Evolutionary conservation across 2,329 filamentous ascomycete species (phyloP).

Genomic region (Xylariaceae sp.): DNA sequence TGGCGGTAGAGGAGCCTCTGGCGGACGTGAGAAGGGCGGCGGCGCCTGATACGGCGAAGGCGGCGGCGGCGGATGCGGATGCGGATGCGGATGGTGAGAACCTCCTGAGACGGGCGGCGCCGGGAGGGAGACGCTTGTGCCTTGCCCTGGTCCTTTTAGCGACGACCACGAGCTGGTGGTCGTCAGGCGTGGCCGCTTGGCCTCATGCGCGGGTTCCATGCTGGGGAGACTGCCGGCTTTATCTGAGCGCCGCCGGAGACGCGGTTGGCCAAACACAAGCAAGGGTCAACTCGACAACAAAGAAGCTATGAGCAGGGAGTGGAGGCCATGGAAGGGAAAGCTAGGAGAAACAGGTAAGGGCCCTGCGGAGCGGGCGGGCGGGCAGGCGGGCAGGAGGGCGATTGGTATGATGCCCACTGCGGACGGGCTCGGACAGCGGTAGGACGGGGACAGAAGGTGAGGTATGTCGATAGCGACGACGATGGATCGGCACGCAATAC

Average conservation of each 20-base stretch:
- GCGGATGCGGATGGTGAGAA: slow-evolving; percentile 33
- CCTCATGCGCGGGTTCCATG: slow-evolving; percentile 59
- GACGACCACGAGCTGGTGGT: slow-evolving; percentile 45
- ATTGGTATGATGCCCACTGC: slow-evolving; percentile 17
- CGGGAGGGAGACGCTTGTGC: slow-evolving; percentile 43
- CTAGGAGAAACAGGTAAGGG: slow-evolving; percentile 29
- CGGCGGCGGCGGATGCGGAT: slow-evolving; percentile 25
- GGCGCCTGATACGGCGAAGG: slow-evolving; percentile 37
- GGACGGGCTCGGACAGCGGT: background rate
- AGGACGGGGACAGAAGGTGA: background rate
- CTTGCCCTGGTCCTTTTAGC: slow-evolving; percentile 33
- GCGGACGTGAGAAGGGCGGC: slow-evolving; percentile 37
- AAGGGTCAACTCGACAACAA: slow-evolving; percentile 33
- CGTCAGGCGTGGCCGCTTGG: slow-evolving; percentile 56
- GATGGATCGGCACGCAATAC: slow-evolving; percentile 8
- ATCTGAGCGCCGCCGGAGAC: slow-evolving; percentile 36
- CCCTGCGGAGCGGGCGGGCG: slow-evolving; percentile 18
- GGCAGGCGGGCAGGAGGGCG: slow-evolving; percentile 2
- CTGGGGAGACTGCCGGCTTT: slow-evolving; percentile 39
- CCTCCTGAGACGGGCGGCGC: slow-evolving; percentile 28
- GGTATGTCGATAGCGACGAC: background rate
- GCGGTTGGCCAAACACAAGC: slow-evolving; percentile 32
- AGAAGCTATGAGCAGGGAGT: slow-evolving; percentile 32
- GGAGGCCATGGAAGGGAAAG: slow-evolving; percentile 35
- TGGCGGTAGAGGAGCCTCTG: slow-evolving; percentile 37